These are phyloP conservation scores for Mangifera indica DNA, from an alignment of 345 rosid genomes.

Conservation along the genomic window DNA sequence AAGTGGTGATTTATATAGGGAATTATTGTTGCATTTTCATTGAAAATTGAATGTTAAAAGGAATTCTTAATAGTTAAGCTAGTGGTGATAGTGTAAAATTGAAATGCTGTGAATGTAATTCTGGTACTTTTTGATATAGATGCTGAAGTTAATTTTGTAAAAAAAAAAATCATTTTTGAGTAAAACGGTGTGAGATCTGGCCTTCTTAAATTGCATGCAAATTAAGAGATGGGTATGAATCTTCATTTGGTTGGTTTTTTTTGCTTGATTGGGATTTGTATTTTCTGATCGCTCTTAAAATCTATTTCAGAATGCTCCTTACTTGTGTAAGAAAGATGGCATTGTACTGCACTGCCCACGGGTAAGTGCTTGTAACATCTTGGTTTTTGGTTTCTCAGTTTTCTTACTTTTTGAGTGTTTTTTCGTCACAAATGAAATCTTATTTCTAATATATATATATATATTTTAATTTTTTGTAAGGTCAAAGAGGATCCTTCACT, in stretches of 20 bases:
- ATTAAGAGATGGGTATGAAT: neutral
- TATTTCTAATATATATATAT: neutral
- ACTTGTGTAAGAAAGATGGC: slow-evolving; percentile 93
- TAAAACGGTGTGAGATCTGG: slow-evolving; percentile 1
- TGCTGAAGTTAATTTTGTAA: neutral
- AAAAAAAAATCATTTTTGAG: neutral
- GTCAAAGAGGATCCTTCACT: slow-evolving; percentile 93
- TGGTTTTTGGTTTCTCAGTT: neutral
- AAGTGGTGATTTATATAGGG: too few species aligned
- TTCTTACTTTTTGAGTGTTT: neutral
- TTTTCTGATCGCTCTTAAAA: neutral
- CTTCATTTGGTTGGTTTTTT: neutral
- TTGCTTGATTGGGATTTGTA: neutral
- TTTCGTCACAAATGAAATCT: neutral
- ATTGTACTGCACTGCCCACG: slow-evolving; percentile 89
- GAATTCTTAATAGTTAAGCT: neutral
- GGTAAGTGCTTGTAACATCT: slow-evolving; percentile 48
- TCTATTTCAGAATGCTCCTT: slow-evolving; percentile 68
- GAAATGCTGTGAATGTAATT: slow-evolving; percentile 3
- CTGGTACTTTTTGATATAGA: neutral
- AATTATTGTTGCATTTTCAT: neutral
- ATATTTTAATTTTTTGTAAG: slow-evolving; percentile 31
- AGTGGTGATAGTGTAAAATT: neutral
- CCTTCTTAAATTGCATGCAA: slow-evolving; percentile 7
- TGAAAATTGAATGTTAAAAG: neutral